Percentiles rank a stretch among this genome's conserved stretches.
Evolutionary conservation across 768 basidiomycete genomes (phyloP).

Genomic region (Suillus plorans): DNA sequence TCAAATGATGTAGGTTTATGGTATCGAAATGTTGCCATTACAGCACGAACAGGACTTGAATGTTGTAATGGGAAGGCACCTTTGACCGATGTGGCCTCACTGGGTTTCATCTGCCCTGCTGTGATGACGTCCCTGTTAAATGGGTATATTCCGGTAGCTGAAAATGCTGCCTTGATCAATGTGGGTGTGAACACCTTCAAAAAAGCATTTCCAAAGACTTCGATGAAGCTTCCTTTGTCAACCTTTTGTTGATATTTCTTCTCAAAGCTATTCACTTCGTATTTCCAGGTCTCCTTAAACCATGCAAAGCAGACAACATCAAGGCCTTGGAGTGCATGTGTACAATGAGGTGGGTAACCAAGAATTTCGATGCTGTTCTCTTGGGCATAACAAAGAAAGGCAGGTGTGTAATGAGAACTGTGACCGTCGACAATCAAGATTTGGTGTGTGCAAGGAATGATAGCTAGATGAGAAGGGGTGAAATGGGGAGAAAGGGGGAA

Average conservation of each 20-base stretch:
- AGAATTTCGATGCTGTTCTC: conserved; percentile 38
- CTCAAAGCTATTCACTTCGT: conserved; percentile 12
- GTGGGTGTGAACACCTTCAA: conserved; percentile 25
- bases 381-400: conserved; percentile 33
- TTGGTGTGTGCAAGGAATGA: no score
- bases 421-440: conserved; percentile 44
- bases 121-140: conserved; percentile 29
- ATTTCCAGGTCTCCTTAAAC: conserved; percentile 20
- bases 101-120: conserved; percentile 27
- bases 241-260: no score
- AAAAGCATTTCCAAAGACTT: conserved; percentile 28
- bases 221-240: conserved; percentile 26
- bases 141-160: conserved; percentile 30
- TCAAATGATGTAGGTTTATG: conserved; percentile 10
- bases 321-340: conserved; percentile 25
- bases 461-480: no score
- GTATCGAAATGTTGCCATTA: not conserved
- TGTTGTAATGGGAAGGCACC: conserved; percentile 27
- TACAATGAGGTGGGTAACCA: conserved; percentile 30
- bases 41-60: conserved; percentile 8
- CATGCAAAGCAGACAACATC: conserved; percentile 25
- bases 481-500: no score
- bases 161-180: conserved; percentile 30
- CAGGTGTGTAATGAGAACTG: conserved; percentile 36
- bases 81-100: conserved; percentile 24